Evolutionary conservation across 768 basidiomycete genomes (phyloP).

Genomic region (Boletus vinaceobasis): DNA sequence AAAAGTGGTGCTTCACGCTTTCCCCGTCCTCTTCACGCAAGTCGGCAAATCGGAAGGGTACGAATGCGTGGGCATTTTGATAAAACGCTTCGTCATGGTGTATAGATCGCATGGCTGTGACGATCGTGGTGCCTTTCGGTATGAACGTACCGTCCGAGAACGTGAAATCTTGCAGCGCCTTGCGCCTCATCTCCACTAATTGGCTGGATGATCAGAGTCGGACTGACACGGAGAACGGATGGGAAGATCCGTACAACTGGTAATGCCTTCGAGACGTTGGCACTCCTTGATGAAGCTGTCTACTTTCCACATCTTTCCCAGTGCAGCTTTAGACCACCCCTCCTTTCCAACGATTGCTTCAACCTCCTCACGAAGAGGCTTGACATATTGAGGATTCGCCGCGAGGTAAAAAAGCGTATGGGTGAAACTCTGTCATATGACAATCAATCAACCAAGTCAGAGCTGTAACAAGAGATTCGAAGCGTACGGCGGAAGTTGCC

Average conservation of each 20-base stretch:
- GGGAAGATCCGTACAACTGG: slow-evolving; percentile 19
- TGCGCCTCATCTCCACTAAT: slow-evolving; percentile 29
- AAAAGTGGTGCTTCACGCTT: slow-evolving; percentile 33
- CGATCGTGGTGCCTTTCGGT: background rate
- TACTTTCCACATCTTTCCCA: slow-evolving; percentile 33
- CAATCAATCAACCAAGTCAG: background rate
- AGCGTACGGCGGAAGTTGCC: background rate
- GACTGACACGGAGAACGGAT: too few relatives aligned
- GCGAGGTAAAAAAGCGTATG: slow-evolving; percentile 36
- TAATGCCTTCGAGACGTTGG: slow-evolving; percentile 5
- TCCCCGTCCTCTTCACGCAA: background rate
- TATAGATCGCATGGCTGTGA: background rate
- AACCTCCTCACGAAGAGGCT: slow-evolving; percentile 30
- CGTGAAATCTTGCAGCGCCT: background rate
- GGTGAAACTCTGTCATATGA: slow-evolving; percentile 14
- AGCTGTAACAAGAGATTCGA: too few relatives aligned
- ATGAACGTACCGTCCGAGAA: background rate
- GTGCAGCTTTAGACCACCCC: slow-evolving; percentile 3
- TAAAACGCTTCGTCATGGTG: background rate
- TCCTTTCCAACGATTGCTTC: background rate
- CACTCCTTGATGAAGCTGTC: slow-evolving; percentile 36
- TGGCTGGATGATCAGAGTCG: slow-evolving; percentile 5
- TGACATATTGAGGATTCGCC: slow-evolving; percentile 32
- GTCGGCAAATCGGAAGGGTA: background rate
- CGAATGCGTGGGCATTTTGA: background rate